A percentile compares a stretch with the other conserved stretches of the same genome.
Evolutionary conservation across 805 yeast genomes (phyloP).

Genomic region (Lipomyces oligophaga): DNA sequence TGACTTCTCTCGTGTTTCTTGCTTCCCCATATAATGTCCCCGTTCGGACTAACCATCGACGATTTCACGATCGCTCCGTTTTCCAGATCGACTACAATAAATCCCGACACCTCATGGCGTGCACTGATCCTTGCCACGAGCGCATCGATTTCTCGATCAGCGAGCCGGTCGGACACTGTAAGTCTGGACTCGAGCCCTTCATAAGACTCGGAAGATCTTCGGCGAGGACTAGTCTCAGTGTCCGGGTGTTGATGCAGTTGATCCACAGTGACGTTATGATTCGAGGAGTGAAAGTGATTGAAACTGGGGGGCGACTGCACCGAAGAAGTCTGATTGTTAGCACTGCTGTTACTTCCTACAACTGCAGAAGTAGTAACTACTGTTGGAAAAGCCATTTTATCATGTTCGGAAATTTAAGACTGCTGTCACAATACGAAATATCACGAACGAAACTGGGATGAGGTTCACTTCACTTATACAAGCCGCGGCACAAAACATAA

Average conservation of each 20-base stretch:
- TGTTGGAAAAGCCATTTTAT: too few species aligned
- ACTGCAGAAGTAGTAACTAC: not conserved
- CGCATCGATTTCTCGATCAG: slow-evolving; percentile 21
- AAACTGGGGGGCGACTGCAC: too few species aligned
- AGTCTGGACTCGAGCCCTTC: not conserved
- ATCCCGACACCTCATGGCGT: slow-evolving; percentile 16
- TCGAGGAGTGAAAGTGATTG: too few species aligned
- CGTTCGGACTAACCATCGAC: slow-evolving; percentile 13
- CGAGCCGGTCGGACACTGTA: not conserved
- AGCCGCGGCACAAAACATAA: too few species aligned
- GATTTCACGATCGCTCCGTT: slow-evolving; percentile 9
- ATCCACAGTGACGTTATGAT: too few species aligned
- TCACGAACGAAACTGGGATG: too few species aligned
- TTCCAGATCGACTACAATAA: slow-evolving; percentile 16
- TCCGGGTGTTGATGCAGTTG: too few species aligned
- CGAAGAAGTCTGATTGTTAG: too few species aligned
- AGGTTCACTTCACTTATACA: too few species aligned
- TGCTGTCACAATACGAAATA: too few species aligned
- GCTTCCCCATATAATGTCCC: slow-evolving; percentile 5
- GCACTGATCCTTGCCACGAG: slow-evolving; percentile 22
- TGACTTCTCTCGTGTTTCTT: not conserved
- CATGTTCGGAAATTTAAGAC: too few species aligned
- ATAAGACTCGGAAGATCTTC: not conserved
- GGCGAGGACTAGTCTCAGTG: not conserved
- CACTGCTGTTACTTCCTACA: too few species aligned